phyloP scores from a whole-genome alignment of 2,329 filamentous ascomycete species.

The Endoconidiophora polonica region DNA sequence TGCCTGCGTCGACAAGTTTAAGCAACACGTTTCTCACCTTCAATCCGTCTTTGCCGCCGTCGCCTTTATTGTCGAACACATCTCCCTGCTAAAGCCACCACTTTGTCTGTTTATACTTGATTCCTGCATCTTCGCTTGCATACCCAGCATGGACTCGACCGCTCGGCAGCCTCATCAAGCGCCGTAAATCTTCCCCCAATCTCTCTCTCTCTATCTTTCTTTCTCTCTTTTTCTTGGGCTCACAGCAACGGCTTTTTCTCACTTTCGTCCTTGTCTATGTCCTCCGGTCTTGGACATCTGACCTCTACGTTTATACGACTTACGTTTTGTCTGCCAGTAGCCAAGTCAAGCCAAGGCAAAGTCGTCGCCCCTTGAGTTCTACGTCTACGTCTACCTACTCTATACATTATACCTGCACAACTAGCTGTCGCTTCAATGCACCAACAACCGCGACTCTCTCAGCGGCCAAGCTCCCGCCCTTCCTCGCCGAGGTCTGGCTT shows the following conservation, averaged over 20 bases:
- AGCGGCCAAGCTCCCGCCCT: slow-evolving; percentile 30
- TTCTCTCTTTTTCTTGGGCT: no score
- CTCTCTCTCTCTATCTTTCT: background rate
- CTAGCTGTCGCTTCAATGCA: slow-evolving; percentile 43
- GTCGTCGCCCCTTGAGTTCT: background rate
- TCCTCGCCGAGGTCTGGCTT: slow-evolving; percentile 53
- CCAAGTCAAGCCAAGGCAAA: background rate
- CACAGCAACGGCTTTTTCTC: no score
- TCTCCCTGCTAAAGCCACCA: no score
- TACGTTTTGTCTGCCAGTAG: background rate
- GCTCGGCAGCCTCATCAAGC: slow-evolving; percentile 4
- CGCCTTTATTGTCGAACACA: no score
- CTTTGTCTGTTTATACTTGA: no score
- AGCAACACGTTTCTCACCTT: no score
- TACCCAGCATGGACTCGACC: slow-evolving; percentile 12
- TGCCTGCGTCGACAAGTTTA: no score
- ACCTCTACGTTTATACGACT: background rate
- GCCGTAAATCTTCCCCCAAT: background rate
- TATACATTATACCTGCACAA: background rate
- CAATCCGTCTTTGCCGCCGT: no score
- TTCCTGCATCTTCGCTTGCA: background rate
- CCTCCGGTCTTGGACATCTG: background rate
- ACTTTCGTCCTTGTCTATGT: no score
- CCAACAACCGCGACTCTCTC: slow-evolving; percentile 67
- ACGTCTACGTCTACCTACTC: background rate